Evolutionary conservation across 768 basidiomycete genomes (phyloP).

Genomic region (Boletus subparvulus): DNA sequence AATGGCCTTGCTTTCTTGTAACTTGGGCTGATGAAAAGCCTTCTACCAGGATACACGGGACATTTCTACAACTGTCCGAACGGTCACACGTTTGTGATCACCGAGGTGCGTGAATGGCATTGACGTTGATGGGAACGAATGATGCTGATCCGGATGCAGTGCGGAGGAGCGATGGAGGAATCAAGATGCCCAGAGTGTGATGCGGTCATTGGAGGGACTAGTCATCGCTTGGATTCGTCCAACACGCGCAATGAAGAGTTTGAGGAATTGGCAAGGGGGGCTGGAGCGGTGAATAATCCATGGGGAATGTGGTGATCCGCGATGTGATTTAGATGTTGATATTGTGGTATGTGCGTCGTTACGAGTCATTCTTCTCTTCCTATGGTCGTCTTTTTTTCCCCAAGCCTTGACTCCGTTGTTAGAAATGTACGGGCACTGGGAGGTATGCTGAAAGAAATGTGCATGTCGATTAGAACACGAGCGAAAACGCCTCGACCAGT

Average conservation of each 20-base stretch:
- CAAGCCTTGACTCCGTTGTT: not conserved
- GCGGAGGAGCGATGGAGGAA: constrained; percentile 53
- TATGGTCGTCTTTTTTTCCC: too few species aligned
- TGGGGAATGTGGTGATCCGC: constrained; percentile 28
- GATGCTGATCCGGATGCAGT: constrained; percentile 37
- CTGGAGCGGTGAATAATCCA: constrained; percentile 29
- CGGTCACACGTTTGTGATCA: constrained; percentile 62
- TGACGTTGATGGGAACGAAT: not conserved
- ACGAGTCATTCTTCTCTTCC: not conserved
- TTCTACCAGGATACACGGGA: constrained; percentile 36
- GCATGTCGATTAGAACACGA: too few species aligned
- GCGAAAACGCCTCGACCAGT: too few species aligned
- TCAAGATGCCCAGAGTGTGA: constrained; percentile 59
- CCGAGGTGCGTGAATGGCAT: constrained; percentile 39
- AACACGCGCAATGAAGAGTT: constrained; percentile 51
- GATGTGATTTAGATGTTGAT: not conserved
- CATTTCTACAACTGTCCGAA: constrained; percentile 55
- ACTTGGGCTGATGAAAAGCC: not conserved
- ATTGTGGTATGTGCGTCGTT: not conserved
- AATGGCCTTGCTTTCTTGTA: not conserved
- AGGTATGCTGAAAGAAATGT: too few species aligned
- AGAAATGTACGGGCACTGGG: not conserved
- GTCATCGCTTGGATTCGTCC: constrained; percentile 40
- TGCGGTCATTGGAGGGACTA: constrained; percentile 49
- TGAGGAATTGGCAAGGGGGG: constrained; percentile 39